Evolutionary conservation across 495 filamentous ascomycete species (phyloP), one percentile per base, ranked within the genome.

Genomic region (Aspergillus taichungensis): DNA sequence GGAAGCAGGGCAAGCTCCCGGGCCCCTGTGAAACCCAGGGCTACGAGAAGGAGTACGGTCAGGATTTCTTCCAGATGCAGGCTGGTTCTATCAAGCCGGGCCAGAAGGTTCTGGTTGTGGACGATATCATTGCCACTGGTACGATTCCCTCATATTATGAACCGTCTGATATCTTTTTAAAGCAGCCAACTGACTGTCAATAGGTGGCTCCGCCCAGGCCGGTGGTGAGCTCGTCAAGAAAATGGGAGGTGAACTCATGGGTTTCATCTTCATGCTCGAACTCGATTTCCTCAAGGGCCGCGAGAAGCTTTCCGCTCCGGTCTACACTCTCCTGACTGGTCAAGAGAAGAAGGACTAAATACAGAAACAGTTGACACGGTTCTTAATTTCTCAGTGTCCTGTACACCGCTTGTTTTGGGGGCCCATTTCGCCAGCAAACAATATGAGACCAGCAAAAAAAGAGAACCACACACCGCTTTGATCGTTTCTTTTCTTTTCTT

Each of bases 111-210:
- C 65, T 99, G 49, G 75, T 99, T 40, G 85, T 99, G 34, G 92
- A 99, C 61, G 92, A 99, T 62, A 91, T 99, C 56, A 97, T 99
- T 67, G 92, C 92, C 30, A 99, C 92, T 50, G 92, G 92, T 94
- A 74, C 62, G 82, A 64, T 28, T 31, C 18, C 27, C 32, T 50
- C 24, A 9, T 37, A n/a, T 42, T 14, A 34, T 33, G 33, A 33
- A 4, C 14, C 30, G 34, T 31, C 24, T 42, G 32, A 29, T 9
- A 8, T n/a, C n/a, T 41, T 30, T 40, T n/a, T 13, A 9, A 12
- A 30, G 10, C 43, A 27, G 40, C 38, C 41, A 37, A 37, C 47
- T 35, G 27, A 13, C 32, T 41, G 40, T 40, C 18, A 47, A 46
- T 54, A 95, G 89, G 89, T 67, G 92, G 92, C 53, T 95, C 88